These are phyloP conservation scores for Phlebiopsis flavidoalba DNA, from an alignment of 768 basidiomycete genomes.

Conservation along the genomic window DNA sequence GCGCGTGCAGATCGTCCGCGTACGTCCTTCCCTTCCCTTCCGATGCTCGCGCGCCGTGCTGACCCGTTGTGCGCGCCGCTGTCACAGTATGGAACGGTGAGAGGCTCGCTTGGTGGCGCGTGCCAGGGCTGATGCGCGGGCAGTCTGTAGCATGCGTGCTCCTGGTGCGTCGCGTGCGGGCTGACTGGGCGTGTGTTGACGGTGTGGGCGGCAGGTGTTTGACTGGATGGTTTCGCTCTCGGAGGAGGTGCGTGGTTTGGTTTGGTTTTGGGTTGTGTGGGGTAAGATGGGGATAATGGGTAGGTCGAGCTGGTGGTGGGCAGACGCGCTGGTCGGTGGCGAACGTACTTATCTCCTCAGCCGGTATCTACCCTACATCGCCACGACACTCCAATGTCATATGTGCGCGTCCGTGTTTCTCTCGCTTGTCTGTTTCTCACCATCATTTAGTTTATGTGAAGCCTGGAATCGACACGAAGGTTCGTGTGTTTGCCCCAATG, in stretches of 20 bases:
- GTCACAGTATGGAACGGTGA: neutral
- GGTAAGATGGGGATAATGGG: too few species aligned
- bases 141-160: neutral
- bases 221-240: neutral
- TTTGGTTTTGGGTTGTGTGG: neutral
- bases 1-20: neutral
- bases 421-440: neutral
- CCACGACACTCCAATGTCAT: neutral
- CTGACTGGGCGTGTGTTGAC: too few species aligned
- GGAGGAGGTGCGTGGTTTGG: neutral
- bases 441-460: neutral
- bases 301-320: neutral
- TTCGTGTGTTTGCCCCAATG: neutral
- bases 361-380: slow-evolving; percentile 1
- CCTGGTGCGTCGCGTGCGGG: neutral
- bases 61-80: too few species aligned
- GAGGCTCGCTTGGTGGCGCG: too few species aligned
- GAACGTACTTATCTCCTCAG: slow-evolving; percentile 4
- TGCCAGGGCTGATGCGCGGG: neutral
- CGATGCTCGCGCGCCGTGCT: too few species aligned
- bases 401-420: neutral
- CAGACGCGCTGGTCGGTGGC: neutral
- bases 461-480: neutral
- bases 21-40: neutral
- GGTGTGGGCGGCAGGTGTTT: neutral